Percentiles rank a stretch among this genome's conserved stretches.
Evolutionary conservation across 495 filamentous ascomycete species (phyloP).

Genomic region (Aspergillus affinis): DNA sequence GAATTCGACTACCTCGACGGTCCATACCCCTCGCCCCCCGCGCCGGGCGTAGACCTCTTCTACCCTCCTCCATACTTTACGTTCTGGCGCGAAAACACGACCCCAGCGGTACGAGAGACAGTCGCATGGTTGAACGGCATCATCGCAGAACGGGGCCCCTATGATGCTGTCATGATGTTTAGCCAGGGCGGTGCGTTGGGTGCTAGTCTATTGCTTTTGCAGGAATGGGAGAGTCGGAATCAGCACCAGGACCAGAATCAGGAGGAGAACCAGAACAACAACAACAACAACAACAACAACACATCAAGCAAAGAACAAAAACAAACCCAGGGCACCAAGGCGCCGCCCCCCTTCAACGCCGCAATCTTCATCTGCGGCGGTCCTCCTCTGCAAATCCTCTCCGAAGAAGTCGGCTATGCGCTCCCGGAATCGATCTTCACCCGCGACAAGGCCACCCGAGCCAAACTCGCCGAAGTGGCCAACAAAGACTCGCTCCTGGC

Average conservation of each 20-base stretch:
- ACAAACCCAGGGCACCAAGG: too few relatives aligned
- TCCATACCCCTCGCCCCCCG: slow-evolving; percentile 41
- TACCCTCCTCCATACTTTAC: slow-evolving; percentile 50
- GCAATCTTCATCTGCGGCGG: slow-evolving; percentile 32
- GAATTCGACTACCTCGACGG: slow-evolving; percentile 60
- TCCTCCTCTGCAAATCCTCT: slow-evolving; percentile 3
- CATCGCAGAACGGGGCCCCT: slow-evolving; percentile 53
- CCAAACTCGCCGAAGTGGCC: not conserved
- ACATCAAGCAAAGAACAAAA: too few relatives aligned
- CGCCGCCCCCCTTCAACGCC: slow-evolving; percentile 51
- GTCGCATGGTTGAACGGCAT: slow-evolving; percentile 48
- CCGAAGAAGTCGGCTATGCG: slow-evolving; percentile 1
- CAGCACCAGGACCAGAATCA: slow-evolving; percentile 7
- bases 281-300: too few relatives aligned
- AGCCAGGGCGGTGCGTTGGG: slow-evolving; percentile 59
- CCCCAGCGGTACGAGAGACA: slow-evolving; percentile 36
- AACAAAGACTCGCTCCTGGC: not conserved
- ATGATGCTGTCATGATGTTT: slow-evolving; percentile 60
- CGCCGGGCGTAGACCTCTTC: slow-evolving; percentile 54
- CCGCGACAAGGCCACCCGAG: not conserved
- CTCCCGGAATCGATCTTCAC: not conserved
- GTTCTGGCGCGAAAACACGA: slow-evolving; percentile 43
- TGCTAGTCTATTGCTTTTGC: slow-evolving; percentile 42
- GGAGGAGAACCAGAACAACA: too few relatives aligned
- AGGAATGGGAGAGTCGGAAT: slow-evolving; percentile 33